Percentiles rank a stretch among this genome's conserved stretches.
Evolutionary conservation across 1,284 basidiomycete genomes (phyloP).

Genomic region (Pisolithus thermaeus): DNA sequence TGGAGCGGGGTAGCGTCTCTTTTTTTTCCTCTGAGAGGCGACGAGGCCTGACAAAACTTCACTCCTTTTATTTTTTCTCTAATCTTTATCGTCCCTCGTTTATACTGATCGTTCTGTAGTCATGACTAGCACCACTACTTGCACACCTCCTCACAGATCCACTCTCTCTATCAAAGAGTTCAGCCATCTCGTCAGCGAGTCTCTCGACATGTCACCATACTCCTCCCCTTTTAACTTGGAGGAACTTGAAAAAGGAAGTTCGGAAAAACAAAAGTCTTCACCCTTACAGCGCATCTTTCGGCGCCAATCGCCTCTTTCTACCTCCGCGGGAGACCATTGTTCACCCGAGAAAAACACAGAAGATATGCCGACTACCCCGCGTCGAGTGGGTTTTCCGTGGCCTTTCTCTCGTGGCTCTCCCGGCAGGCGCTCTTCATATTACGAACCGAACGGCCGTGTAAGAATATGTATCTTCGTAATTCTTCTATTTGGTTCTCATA

Average conservation of each 20-base stretch:
- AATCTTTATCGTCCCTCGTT: not conserved
- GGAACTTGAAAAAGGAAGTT: slow-evolving; percentile 1
- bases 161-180: slow-evolving; percentile 29
- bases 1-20: slow-evolving; percentile 24
- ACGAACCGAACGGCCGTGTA: slow-evolving; percentile 10
- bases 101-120: slow-evolving; percentile 2
- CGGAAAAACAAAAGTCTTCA: slow-evolving; percentile 14
- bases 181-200: slow-evolving; percentile 29
- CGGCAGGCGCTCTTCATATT: slow-evolving; percentile 10
- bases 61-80: slow-evolving; percentile 1
- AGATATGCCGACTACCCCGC: slow-evolving; percentile 15
- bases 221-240: slow-evolving; percentile 1
- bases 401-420: slow-evolving; percentile 27
- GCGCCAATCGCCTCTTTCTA: slow-evolving; percentile 18
- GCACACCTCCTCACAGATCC: slow-evolving; percentile 15
- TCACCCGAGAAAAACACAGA: slow-evolving; percentile 8
- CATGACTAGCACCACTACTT: slow-evolving; percentile 18
- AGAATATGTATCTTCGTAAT: not conserved
- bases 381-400: slow-evolving; percentile 23
- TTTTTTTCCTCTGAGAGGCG: slow-evolving; percentile 24
- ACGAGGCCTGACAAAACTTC: not conserved
- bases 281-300: slow-evolving; percentile 28
- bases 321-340: slow-evolving; percentile 4
- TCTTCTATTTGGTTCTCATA: not conserved
- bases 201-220: slow-evolving; percentile 17